These are phyloP conservation scores for Stagonosporopsis tanaceti DNA, from an alignment of 2,329 filamentous ascomycete species.

Conservation along the genomic window DNA sequence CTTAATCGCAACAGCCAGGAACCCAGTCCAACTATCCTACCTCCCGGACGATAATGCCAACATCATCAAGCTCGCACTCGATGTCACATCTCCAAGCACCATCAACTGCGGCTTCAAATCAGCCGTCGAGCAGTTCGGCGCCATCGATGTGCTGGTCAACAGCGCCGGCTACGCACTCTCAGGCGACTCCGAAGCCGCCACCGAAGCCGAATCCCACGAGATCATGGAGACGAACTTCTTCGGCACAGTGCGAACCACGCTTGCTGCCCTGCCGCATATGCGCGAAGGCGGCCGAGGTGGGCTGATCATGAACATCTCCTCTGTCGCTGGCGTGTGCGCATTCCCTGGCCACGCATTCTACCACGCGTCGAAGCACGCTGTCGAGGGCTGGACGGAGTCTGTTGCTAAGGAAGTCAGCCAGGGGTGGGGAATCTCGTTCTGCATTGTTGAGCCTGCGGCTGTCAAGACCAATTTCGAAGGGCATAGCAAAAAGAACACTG, in stretches of 20 bases:
- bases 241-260: conserved; percentile 53
- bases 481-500: conserved; percentile 37
- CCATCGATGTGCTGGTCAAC: conserved; percentile 56
- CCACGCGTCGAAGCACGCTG: conserved; percentile 36
- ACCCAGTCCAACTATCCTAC: conserved; percentile 51
- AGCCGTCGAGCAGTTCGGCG: conserved; percentile 76
- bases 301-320: conserved; percentile 28
- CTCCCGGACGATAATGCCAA: conserved; percentile 48
- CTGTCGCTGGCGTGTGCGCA: conserved; percentile 29
- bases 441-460: conserved; percentile 54
- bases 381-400: conserved; percentile 57
- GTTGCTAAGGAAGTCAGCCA: conserved; percentile 54
- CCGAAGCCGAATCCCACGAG: conserved; percentile 43
- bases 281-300: conserved; percentile 45
- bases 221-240: conserved; percentile 57
- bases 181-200: conserved; percentile 41
- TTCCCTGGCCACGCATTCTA: conserved; percentile 36
- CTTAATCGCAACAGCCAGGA: conserved; percentile 60
- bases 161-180: conserved; percentile 57
- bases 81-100: conserved; percentile 55
- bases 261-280: conserved; percentile 50
- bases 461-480: conserved; percentile 49
- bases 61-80: conserved; percentile 57
- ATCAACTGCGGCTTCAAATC: conserved; percentile 49
- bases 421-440: conserved; percentile 49